Percentiles rank a stretch among this genome's conserved stretches.
phyloP scores from a whole-genome alignment of 2,329 filamentous ascomycete species.

The Talaromyces albobiverticillius region DNA sequence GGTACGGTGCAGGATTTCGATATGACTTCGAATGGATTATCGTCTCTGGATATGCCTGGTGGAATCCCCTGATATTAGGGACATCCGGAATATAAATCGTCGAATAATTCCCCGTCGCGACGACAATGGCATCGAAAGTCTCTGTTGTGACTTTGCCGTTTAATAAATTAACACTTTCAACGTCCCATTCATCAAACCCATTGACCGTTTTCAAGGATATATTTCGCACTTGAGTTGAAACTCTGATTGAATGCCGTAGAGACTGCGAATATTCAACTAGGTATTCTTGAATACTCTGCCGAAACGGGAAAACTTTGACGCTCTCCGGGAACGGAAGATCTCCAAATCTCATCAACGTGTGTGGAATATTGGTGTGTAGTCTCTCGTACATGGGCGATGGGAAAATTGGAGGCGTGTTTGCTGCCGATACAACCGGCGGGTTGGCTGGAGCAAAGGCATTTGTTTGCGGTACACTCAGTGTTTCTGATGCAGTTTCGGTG shows the following conservation, averaged over 20 bases:
- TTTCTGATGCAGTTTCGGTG: conserved; percentile 7
- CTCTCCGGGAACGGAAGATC: conserved; percentile 64
- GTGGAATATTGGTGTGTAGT: conserved; percentile 75
- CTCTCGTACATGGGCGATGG: too few species aligned
- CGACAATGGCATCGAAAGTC: conserved; percentile 70
- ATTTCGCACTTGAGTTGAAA: too few species aligned
- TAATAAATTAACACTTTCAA: conserved; percentile 54
- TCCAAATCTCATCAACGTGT: conserved; percentile 74
- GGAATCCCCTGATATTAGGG: conserved; percentile 58
- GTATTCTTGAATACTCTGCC: conserved; percentile 58
- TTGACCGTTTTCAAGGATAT: conserved; percentile 44
- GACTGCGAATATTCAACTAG: too few species aligned
- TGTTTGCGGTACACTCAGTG: too few species aligned
- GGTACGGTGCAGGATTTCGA: conserved; percentile 53
- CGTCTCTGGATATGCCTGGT: conserved; percentile 55
- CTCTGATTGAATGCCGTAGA: too few species aligned
- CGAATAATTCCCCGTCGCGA: conserved; percentile 73
- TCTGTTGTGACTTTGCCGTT: conserved; percentile 33
- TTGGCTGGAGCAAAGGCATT: too few species aligned
- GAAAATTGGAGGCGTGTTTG: too few species aligned
- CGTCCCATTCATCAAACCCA: conserved; percentile 52
- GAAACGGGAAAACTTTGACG: conserved; percentile 69
- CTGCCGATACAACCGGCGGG: too few species aligned
- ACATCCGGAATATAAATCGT: conserved; percentile 66
- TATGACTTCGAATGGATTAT: conserved; percentile 79